These are phyloP conservation scores for Phytopythium helicoides DNA, from an alignment of 352 stramenopile species.

Conservation along the genomic window DNA sequence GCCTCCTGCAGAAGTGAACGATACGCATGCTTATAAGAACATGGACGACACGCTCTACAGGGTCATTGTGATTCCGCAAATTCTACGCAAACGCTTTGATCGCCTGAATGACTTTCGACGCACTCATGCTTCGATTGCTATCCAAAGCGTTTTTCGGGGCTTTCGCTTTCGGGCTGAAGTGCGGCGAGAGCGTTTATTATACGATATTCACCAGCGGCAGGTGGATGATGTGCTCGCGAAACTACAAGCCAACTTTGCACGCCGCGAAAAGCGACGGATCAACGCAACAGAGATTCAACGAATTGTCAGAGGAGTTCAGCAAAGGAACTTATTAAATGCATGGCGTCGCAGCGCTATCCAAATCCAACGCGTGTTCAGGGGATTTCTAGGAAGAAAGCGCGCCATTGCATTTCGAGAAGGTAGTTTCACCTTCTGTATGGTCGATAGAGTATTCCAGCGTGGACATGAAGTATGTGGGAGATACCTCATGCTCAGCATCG, in stretches of 20 bases:
- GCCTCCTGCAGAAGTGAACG: background rate
- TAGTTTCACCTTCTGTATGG: conserved; percentile 70
- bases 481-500: conserved; percentile 52
- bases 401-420: conserved; percentile 61
- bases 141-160: conserved; percentile 52
- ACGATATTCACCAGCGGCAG: conserved; percentile 49
- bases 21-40: background rate
- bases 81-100: conserved; percentile 43
- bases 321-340: conserved; percentile 22
- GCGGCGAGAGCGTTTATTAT: conserved; percentile 36
- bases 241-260: conserved; percentile 31
- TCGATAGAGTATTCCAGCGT: conserved; percentile 59
- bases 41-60: conserved; percentile 13
- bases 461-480: conserved; percentile 44
- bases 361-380: conserved; percentile 60
- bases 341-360: conserved; percentile 29
- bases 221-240: conserved; percentile 32
- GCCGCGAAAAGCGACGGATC: conserved; percentile 43
- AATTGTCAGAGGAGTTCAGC: conserved; percentile 47
- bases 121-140: conserved; percentile 33
- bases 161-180: conserved; percentile 54
- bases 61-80: conserved; percentile 38
- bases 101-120: conserved; percentile 8
- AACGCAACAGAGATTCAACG: conserved; percentile 53
- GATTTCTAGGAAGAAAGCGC: conserved; percentile 45